Conservation (phyloP, 163 green algal genomes). For the Scenedesmus sp. region DNA sequence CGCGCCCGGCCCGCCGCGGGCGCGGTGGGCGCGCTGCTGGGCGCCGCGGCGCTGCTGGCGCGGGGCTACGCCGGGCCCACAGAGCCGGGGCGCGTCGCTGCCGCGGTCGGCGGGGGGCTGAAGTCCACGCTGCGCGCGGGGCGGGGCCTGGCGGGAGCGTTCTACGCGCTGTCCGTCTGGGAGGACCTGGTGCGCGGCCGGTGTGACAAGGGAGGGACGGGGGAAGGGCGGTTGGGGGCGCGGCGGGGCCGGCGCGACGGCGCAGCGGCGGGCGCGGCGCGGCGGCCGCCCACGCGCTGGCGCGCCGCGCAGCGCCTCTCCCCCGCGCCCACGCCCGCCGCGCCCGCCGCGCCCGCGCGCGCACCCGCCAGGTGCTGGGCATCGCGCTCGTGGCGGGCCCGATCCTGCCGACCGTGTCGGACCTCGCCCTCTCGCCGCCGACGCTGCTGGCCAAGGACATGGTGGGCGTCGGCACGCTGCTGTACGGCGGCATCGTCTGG, state of each 20-base stretch:
- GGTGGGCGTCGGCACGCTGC: conserved; percentile 11
- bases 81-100: neutral
- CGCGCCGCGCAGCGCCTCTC: too few species aligned
- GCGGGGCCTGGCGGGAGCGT: neutral
- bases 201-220: too few species aligned
- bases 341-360: too few species aligned
- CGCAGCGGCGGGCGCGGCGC: too few species aligned
- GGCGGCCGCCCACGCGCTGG: too few species aligned
- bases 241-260: too few species aligned
- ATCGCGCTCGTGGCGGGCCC: conserved; percentile 4
- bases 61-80: too few species aligned
- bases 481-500: conserved; percentile 7
- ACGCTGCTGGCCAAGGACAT: conserved; percentile 25
- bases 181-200: conserved; percentile 10
- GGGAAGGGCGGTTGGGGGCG: too few species aligned
- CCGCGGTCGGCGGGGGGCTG: conserved; percentile 1
- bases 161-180: conserved; percentile 32
- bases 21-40: neutral
- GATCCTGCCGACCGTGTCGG: conserved; percentile 23
- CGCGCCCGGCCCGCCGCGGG: neutral
- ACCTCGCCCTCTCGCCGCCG: neutral
- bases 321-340: too few species aligned
- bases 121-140: conserved; percentile 12
- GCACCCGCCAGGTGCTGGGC: too few species aligned
- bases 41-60: neutral